Percentiles rank a stretch among this genome's conserved stretches.
These are phyloP conservation scores for Penicillium nordicum DNA, from an alignment of 2,329 filamentous ascomycete genomes.

Conservation along the genomic window DNA sequence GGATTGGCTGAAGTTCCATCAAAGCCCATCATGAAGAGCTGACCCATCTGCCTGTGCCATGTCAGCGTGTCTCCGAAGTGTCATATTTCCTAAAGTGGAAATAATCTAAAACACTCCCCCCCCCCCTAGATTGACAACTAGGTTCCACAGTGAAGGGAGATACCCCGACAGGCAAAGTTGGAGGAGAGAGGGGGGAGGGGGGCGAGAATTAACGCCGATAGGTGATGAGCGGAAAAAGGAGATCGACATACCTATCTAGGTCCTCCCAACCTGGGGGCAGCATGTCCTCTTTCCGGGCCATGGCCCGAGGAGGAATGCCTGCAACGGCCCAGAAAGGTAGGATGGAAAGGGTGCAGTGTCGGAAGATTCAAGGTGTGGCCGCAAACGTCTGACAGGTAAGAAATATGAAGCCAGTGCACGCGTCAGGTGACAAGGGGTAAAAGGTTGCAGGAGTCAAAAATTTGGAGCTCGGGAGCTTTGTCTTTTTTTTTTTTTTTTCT, in stretches of 20 bases:
- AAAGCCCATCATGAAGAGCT: conserved; percentile 66
- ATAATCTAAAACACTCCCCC: conserved; percentile 60
- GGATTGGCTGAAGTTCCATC: conserved; percentile 62
- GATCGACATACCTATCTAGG: conserved; percentile 39
- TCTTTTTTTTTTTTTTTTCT: neutral
- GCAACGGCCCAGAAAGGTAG: conserved; percentile 10
- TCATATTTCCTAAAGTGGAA: conserved; percentile 63
- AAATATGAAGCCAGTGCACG: conserved; percentile 1
- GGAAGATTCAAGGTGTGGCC: neutral
- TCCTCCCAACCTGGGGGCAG: conserved; percentile 42
- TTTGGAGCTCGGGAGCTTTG: conserved; percentile 2
- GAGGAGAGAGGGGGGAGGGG: neutral
- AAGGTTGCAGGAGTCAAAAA: conserved; percentile 9
- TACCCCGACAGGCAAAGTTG: neutral
- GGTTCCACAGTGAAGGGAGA: conserved; percentile 20
- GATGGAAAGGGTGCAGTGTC: conserved; percentile 5
- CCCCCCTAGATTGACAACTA: conserved; percentile 31
- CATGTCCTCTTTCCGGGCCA: conserved; percentile 42
- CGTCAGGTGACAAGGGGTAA: conserved; percentile 8
- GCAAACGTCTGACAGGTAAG: conserved; percentile 7
- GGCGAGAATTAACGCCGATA: neutral
- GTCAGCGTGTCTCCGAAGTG: conserved; percentile 25
- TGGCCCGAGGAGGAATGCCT: conserved; percentile 38
- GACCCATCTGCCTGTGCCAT: conserved; percentile 54
- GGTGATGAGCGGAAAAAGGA: conserved; percentile 9